Evolutionary conservation across 2,329 filamentous ascomycete genomes (phyloP).

Genomic region (Zymoseptoria ardabiliae): DNA sequence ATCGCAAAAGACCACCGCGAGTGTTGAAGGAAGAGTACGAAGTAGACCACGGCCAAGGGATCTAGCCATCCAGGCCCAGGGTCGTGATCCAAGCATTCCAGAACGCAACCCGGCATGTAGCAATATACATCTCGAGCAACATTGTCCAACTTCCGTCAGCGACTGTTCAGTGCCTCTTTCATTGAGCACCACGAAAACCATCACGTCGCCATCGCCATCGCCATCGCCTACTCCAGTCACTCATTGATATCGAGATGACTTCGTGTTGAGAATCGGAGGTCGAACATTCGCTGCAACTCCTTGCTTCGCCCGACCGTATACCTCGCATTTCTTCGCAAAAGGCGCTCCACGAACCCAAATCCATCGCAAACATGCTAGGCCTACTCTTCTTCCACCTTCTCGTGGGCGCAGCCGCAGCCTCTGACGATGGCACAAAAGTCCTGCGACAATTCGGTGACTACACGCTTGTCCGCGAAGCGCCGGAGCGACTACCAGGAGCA

Average conservation of each 20-base stretch:
- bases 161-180: background rate
- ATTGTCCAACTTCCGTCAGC: background rate
- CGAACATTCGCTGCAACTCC: background rate
- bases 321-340: background rate
- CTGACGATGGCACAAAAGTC: background rate
- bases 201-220: background rate
- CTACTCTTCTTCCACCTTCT: conserved; percentile 3
- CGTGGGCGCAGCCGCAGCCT: conserved; percentile 4
- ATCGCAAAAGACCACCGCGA: too few species aligned
- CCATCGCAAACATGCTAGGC: conserved; percentile 4
- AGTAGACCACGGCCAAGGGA: background rate
- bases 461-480: conserved; percentile 15
- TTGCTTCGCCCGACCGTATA: background rate
- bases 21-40: too few species aligned
- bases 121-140: background rate
- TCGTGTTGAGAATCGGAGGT: background rate
- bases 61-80: background rate
- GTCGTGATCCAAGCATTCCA: background rate
- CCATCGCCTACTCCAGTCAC: background rate
- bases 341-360: background rate
- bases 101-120: background rate
- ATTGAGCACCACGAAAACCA: background rate
- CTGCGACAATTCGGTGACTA: conserved; percentile 8
- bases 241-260: background rate
- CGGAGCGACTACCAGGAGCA: background rate